Base-by-base conservation (phyloP, 2,329 filamentous ascomycete species). In the Ramularia endophylla region DNA sequence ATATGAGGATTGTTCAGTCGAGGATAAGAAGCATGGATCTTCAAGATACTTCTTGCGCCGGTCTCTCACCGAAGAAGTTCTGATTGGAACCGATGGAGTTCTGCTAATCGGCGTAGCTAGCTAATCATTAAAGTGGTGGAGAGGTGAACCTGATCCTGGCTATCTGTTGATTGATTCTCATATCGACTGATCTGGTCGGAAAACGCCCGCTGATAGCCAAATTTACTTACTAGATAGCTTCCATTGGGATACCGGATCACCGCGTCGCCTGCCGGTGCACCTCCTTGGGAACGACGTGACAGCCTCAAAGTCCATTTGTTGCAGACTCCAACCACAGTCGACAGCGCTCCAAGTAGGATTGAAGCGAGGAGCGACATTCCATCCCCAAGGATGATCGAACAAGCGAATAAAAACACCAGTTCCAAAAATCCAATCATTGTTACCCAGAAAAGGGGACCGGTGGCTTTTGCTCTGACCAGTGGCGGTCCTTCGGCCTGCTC, bases 161-260 rank as follows among this genome's bases (percentile, higher is more conserved):
- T n/a, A n/a, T n/a, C n/a, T n/a, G n/a, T n/a, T n/a, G n/a, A n/a
- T n/a, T n/a, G n/a, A n/a, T n/a, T n/a, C n/a, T n/a, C n/a, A n/a
- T n/a, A n/a, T n/a, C n/a, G n/a, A n/a, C n/a, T n/a, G n/a, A n/a
- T n/a, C n/a, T n/a, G n/a, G n/a, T n/a, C n/a, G n/a, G n/a, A n/a
- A n/a, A n/a, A n/a, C n/a, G n/a, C n/a, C n/a, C n/a, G n/a, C n/a
- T n/a, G n/a, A n/a, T n/a, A n/a, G n/a, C n/a, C n/a, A n/a, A n/a
- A n/a, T n/a, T n/a, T n/a, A 25, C 22, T 11, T 6, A 75, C 59
- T 11, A 74, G 59, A 44, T 71, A 74, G 46, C 63, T 69, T 27
- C 71, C 72, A 43, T 72, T 73, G 0, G 68, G 68, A 47, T 74
- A 73, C 12, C 70, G 62, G 27, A 75, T 71, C 1, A 75, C 68